These are phyloP conservation scores for Larix kaempferi DNA, from an alignment of 75 land plant genomes.

Conservation along the genomic window DNA sequence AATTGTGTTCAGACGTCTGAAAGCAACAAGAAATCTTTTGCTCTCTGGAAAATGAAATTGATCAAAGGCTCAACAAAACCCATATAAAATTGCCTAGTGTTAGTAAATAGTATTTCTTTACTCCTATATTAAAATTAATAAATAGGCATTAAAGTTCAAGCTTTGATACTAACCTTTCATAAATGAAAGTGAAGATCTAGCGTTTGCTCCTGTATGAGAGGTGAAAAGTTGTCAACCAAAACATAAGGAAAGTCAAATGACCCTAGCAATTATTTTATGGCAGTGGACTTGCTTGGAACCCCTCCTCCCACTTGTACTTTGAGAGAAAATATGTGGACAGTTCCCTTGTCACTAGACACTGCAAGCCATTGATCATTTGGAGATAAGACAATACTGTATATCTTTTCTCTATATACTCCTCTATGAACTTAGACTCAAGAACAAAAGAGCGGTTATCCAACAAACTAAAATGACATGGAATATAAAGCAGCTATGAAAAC, in stretches of 20 bases:
- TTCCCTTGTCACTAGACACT: constrained; percentile 94
- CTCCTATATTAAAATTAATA: background rate
- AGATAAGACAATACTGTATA: constrained; percentile 80
- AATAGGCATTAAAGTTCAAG: background rate
- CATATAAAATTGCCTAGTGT: constrained; percentile 32
- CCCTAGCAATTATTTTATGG: constrained; percentile 26
- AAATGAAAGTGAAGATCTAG: constrained; percentile 75
- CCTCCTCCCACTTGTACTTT: constrained; percentile 53
- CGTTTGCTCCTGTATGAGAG: constrained; percentile 56
- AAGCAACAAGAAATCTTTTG: constrained; percentile 59
- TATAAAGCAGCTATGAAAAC: background rate
- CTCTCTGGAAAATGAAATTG: constrained; percentile 71
- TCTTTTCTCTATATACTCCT: constrained; percentile 81
- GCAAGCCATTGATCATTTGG: constrained; percentile 84
- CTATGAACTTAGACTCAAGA: constrained; percentile 59
- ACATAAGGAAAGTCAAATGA: constrained; percentile 27
- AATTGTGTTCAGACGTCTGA: constrained; percentile 70
- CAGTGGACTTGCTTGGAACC: constrained; percentile 18
- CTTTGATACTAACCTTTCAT: constrained; percentile 68
- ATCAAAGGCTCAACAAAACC: constrained; percentile 87
- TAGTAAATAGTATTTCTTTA: constrained; percentile 1
- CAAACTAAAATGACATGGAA: background rate
- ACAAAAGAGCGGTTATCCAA: background rate
- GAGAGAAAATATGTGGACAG: constrained; percentile 82
- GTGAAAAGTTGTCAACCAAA: constrained; percentile 33